Base-by-base conservation (phyloP, 2,329 filamentous ascomycete genomes). In the Parafenestella ontariensis region DNA sequence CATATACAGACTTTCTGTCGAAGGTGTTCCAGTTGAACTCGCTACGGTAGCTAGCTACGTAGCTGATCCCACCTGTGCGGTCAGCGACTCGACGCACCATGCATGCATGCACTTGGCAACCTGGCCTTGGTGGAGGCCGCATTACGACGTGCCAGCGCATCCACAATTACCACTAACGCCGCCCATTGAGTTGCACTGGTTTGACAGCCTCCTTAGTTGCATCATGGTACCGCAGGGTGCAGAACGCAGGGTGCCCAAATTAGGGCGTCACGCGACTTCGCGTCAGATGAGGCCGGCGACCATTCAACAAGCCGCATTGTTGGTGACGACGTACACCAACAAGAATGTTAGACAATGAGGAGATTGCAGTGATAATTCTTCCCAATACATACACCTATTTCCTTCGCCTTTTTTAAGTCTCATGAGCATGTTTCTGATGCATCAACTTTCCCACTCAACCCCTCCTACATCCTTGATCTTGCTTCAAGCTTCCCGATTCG, bases 71-170 rank as follows among this genome's bases (percentile, higher is more conserved):
- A 50, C 46, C 52, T 34, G 48, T 56, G 55, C 62, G 40, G 62
- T 61, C 62, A 62, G 56, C 58, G 50, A 56, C 50, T 58, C 49
- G 50, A 43, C 21, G 48, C 52, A 49, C 28, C 56, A 26, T 26
- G 24, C 24, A 26, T 26, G n/a, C 56, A 45, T 42, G 46, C 54
- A 58, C 56, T 61, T 61, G 56, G 54, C 59, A 43, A 50, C 21
- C 39, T 40, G 24, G 28, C 28, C 55, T 58, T 45, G 40, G 40
- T 43, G 31, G 23, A 56, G 39, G 48, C n/a, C n/a, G n/a, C 49
- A 58, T 54, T 55, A 45, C 50, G 46, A 42, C 39, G 39, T 56
- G 58, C 62, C 58, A 64, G 47, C 60, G 51, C 52, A 60, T 59
- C 46, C 48, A 40, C 9, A 20, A 28, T 26, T 45, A 29, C 46